These are phyloP conservation scores for Chalciporus sphaerocephalus DNA, from an alignment of 768 basidiomycete genomes.

Conservation along the genomic window DNA sequence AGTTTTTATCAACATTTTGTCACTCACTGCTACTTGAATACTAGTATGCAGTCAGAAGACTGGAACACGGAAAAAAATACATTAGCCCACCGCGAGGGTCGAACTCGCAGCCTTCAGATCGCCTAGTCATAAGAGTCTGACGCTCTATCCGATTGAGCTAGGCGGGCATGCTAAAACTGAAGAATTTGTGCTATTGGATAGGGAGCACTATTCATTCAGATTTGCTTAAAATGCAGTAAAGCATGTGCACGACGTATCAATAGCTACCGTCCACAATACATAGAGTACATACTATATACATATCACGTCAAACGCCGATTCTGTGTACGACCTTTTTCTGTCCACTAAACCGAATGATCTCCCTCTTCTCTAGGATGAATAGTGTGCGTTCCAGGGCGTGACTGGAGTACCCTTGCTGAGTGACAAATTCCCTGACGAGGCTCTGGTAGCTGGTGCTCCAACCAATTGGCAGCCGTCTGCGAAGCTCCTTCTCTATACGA, in stretches of 20 bases:
- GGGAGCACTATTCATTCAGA: no score
- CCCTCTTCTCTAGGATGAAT: constrained; percentile 91
- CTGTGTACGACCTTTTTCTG: constrained; percentile 56
- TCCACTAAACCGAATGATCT: constrained; percentile 75
- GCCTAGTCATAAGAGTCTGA: constrained; percentile 54
- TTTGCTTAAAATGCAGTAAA: no score
- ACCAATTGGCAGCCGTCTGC: constrained; percentile 81
- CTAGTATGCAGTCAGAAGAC: no score
- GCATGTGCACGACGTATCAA: no score
- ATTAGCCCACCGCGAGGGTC: constrained; percentile 62
- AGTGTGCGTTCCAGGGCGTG: constrained; percentile 90
- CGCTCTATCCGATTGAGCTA: constrained; percentile 69
- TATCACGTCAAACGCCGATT: constrained; percentile 26
- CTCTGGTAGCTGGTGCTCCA: constrained; percentile 98
- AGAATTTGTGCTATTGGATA: no score
- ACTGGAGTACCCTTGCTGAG: constrained; percentile 83
- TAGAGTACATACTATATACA: background rate
- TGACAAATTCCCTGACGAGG: constrained; percentile 89
- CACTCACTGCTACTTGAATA: no score
- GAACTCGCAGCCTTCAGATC: constrained; percentile 62
- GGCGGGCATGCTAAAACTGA: constrained; percentile 37
- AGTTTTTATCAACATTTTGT: no score
- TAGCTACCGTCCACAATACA: background rate
- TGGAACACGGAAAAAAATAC: background rate
- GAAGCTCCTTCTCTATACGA: constrained; percentile 82